Conservation (phyloP, 768 basidiomycete genomes). For the Suillus cothurnatus region DNA sequence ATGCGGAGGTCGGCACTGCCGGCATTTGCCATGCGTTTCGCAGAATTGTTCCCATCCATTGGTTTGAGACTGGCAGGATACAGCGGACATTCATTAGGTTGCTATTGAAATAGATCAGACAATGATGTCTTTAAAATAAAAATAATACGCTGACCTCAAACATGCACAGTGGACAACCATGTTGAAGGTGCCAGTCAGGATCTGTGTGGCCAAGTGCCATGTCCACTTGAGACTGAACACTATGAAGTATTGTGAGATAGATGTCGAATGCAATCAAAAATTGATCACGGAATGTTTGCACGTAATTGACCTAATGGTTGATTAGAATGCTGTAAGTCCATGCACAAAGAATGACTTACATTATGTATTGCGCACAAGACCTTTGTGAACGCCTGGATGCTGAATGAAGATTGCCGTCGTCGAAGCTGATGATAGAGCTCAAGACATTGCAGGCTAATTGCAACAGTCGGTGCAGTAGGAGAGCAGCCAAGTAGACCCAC, state of each 20-base stretch:
- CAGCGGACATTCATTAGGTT: slow-evolving; percentile 30
- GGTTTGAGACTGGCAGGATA: slow-evolving; percentile 24
- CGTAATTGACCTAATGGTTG: too few relatives aligned
- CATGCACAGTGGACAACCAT: not conserved
- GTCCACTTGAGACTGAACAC: not conserved
- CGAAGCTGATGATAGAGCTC: too few relatives aligned
- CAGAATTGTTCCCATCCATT: slow-evolving; percentile 39
- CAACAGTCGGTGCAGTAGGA: too few relatives aligned
- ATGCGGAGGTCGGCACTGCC: slow-evolving; percentile 19
- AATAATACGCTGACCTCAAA: not conserved
- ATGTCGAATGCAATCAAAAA: not conserved
- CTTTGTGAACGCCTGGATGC: too few relatives aligned
- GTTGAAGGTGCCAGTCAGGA: not conserved
- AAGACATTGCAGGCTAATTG: too few relatives aligned
- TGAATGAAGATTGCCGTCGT: too few relatives aligned
- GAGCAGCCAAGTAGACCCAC: too few relatives aligned
- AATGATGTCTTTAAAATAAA: not conserved
- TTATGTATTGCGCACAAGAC: too few relatives aligned
- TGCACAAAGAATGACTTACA: too few relatives aligned
- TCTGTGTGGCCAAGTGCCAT: not conserved
- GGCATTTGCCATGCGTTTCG: slow-evolving; percentile 29
- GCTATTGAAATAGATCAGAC: not conserved
- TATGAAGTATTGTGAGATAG: not conserved
- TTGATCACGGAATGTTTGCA: not conserved
- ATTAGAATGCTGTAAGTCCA: too few relatives aligned